Evolutionary conservation across 2,329 filamentous ascomycete genomes (phyloP).

Genomic region (Tolypocladium paradoxum): DNA sequence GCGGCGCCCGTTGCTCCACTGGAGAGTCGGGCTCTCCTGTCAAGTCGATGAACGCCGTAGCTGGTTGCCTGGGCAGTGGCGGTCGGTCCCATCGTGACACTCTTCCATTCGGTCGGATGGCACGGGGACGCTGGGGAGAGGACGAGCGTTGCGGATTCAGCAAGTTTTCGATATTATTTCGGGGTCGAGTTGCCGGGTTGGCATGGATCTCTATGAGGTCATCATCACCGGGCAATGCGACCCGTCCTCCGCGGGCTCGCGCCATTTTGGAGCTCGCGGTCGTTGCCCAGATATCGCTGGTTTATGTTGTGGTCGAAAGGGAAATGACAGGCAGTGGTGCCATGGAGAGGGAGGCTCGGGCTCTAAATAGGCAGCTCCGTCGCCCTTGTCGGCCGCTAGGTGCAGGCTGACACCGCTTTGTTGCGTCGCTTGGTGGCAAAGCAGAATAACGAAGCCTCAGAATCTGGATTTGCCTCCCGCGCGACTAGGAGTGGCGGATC

Average conservation of each 20-base stretch:
- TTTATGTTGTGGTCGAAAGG: not conserved
- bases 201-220: slow-evolving; percentile 23
- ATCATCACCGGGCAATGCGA: slow-evolving; percentile 14
- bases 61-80: not conserved
- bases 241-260: slow-evolving; percentile 4
- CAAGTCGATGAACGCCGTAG: slow-evolving; percentile 34
- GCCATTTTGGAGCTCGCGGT: slow-evolving; percentile 6
- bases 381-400: not conserved
- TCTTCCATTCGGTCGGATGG: not conserved
- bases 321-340: not conserved
- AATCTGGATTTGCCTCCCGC: not conserved
- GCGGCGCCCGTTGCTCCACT: slow-evolving; percentile 21
- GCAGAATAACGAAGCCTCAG: not conserved
- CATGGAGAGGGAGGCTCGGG: not conserved
- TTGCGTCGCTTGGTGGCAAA: not conserved
- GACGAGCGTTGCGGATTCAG: slow-evolving; percentile 3
- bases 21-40: slow-evolving; percentile 40
- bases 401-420: not conserved
- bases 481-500: not conserved
- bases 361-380: not conserved
- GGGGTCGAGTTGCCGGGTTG: slow-evolving; percentile 1
- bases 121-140: not conserved
- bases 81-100: not conserved
- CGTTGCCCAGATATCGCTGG: not conserved
- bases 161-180: slow-evolving; percentile 3